Evolutionary conservation across 345 rosid species (phyloP).

Genomic region (Abelmoschus esculentus): DNA sequence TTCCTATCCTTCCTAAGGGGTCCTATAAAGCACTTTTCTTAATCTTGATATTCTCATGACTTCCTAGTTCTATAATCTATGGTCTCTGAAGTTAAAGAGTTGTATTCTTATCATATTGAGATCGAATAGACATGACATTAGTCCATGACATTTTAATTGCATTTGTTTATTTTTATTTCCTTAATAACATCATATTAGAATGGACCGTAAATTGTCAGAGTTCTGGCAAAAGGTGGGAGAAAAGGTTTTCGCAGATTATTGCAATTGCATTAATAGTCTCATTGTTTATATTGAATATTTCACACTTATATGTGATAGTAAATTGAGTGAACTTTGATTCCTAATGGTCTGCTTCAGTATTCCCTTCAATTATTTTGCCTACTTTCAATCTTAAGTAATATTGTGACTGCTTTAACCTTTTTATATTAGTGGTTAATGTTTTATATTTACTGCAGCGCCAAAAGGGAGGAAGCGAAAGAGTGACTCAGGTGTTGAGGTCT

Average conservation of each 20-base stretch:
- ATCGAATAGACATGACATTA: neutral
- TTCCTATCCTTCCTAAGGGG: neutral
- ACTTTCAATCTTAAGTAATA: neutral
- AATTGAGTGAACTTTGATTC: neutral
- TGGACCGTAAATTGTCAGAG: neutral
- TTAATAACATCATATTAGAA: neutral
- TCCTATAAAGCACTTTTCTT: slow-evolving; percentile 4
- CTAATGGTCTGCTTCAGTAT: neutral
- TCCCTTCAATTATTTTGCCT: neutral
- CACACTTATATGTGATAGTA: neutral
- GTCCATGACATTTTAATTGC: neutral
- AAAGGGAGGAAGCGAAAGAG: slow-evolving; percentile 86
- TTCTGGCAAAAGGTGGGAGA: neutral
- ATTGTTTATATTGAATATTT: neutral
- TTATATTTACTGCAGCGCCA: slow-evolving; percentile 42
- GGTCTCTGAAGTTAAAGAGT: neutral
- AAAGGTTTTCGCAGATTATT: neutral
- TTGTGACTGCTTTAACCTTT: neutral
- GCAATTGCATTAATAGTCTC: neutral
- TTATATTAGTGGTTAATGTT: neutral
- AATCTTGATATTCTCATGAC: neutral
- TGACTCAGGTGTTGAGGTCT: slow-evolving; percentile 75
- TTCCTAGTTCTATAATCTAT: neutral
- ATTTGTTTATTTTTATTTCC: neutral
- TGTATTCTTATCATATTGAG: neutral